Base-by-base conservation (phyloP, 495 filamentous ascomycete genomes). In the Platismatia glauca region DNA sequence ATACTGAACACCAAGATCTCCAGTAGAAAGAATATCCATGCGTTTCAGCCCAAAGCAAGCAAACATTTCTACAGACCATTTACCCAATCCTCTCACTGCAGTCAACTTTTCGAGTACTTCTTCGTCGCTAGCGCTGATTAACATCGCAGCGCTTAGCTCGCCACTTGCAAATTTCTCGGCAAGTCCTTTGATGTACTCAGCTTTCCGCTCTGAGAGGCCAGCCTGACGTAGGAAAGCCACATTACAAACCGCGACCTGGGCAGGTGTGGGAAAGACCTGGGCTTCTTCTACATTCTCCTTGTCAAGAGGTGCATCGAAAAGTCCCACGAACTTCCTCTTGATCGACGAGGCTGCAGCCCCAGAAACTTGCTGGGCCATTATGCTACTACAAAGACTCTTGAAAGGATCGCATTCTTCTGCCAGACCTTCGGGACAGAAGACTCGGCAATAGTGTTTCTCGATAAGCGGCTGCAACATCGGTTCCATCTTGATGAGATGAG, bases 41-140 rank as follows among this genome's bases (percentile, higher is more conserved):
- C 95, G 80, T 80, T 96, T 96, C 52, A 97, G 75, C 15, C 82
- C 87, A 73, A 97, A 97, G 70, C 87, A 88, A 64, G 91, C 87
- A 76, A 98, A 98, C 93, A 97, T 97, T 78, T 96, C 92, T 27
- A 93, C 94, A 59, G 86, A 90, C 94, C 95, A 97, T 64, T 76
- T 79, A 4, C 94, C 94, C 57, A 98, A 73, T 6, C 94, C 94
- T 39, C 92, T 78, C 38, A 98, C 91, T 24, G 89, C 88, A 11
- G 63, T 67, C 64, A 98, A 74, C 69, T 80, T 86, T 75, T 88
- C 81, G 38, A 97, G 71, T 16, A 98, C 76, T 67, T 96, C 91
- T 57, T 95, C 91, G 75, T 98, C 90, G 48, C 82, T 82, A 9
- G 90, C 91, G 37, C 81, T 78, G 41, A 86, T 79, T 22, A 98